A percentile compares a stretch with the other conserved stretches of the same genome.
Conservation (phyloP, 108 stramenopile genomes). For the Cafeteria roenbergensis region DNA sequence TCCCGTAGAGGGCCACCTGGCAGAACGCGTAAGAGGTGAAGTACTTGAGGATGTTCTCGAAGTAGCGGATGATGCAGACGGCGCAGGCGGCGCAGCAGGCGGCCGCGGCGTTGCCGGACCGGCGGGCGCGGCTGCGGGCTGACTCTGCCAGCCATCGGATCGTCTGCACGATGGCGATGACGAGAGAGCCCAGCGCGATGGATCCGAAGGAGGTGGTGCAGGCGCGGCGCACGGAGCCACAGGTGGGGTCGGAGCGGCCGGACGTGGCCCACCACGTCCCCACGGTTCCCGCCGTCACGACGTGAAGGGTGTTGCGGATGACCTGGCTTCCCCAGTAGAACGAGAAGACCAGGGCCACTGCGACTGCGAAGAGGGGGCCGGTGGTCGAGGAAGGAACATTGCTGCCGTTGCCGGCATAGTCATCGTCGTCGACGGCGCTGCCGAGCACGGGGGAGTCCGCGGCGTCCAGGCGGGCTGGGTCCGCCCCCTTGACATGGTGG, state of each 20-base stretch:
- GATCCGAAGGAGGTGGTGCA: constrained; percentile 64
- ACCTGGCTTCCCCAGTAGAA: constrained; percentile 64
- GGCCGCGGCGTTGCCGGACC: too few species aligned
- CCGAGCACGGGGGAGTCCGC: constrained; percentile 15
- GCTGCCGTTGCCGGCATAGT: background rate
- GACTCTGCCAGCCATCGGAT: too few species aligned
- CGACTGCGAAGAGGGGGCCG: background rate
- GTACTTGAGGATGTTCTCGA: constrained; percentile 21
- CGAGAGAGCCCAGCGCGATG: constrained; percentile 58
- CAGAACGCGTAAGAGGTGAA: constrained; percentile 71
- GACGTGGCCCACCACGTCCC: constrained; percentile 74
- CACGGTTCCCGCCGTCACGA: constrained; percentile 62
- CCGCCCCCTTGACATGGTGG: constrained; percentile 38
- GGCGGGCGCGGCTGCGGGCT: constrained; percentile 55
- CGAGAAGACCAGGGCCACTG: constrained; percentile 50
- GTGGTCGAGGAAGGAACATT: too few species aligned
- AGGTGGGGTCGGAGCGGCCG: constrained; percentile 39
- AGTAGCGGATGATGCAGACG: background rate
- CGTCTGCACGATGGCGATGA: constrained; percentile 61
- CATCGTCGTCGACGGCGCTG: constrained; percentile 9
- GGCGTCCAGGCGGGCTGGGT: constrained; percentile 31
- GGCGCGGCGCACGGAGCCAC: constrained; percentile 44
- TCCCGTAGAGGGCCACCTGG: constrained; percentile 68
- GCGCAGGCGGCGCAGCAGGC: background rate
- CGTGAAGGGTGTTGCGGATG: constrained; percentile 58